phyloP scores from a whole-genome alignment of 768 basidiomycete species.

The Leccinum broughii region DNA sequence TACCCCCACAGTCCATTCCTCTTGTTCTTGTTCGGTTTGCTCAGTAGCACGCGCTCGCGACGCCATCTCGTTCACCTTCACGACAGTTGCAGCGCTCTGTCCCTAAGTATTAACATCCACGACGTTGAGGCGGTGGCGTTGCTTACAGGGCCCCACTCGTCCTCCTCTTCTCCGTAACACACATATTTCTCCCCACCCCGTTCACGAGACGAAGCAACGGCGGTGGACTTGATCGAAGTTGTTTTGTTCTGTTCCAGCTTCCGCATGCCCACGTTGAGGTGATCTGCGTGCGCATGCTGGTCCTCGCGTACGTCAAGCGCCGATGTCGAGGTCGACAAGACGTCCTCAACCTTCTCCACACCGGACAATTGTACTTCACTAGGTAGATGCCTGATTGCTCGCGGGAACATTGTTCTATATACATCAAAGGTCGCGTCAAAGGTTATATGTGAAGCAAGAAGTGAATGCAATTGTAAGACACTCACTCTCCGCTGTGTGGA shows the following conservation, averaged over 20 bases:
- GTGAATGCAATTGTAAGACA: background rate
- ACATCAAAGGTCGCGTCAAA: background rate
- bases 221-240: background rate
- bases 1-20: background rate
- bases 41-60: background rate
- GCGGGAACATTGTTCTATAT: background rate
- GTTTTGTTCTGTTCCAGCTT: background rate
- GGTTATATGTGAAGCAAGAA: background rate
- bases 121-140: background rate
- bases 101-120: background rate
- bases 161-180: background rate
- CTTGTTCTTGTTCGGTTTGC: background rate
- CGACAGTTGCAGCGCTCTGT: background rate
- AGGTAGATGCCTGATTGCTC: background rate
- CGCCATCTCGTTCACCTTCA: background rate
- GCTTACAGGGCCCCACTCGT: background rate
- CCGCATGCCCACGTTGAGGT: background rate
- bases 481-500: conserved; percentile 2
- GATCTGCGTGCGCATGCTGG: background rate
- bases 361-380: background rate
- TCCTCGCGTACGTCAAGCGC: background rate
- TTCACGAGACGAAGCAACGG: background rate
- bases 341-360: background rate
- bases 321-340: background rate
- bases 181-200: background rate